Evolutionary conservation across 345 rosid genomes (phyloP).

Genomic region (Moricandia moricandioides): DNA sequence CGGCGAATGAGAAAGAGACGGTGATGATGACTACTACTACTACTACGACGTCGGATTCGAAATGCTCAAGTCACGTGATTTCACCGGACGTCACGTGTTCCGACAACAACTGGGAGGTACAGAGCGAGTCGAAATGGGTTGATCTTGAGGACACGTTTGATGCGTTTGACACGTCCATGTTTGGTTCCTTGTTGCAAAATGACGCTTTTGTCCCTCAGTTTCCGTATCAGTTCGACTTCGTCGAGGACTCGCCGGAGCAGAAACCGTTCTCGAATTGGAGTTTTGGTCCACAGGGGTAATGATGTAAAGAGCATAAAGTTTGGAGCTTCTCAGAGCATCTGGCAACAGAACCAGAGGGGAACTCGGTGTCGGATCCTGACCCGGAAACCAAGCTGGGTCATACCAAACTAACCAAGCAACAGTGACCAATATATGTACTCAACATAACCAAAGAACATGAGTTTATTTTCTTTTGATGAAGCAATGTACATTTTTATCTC

Average conservation of each 20-base stretch:
- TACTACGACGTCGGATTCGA: background rate
- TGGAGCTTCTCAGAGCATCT: background rate
- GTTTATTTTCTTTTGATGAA: constrained; percentile 20
- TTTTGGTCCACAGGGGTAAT: background rate
- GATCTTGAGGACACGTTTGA: background rate
- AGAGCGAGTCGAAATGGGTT: background rate
- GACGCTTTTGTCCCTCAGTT: background rate
- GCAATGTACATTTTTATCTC: constrained; percentile 32
- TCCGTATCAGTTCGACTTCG: background rate
- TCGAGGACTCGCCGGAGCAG: background rate
- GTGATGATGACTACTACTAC: background rate
- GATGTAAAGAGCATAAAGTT: background rate
- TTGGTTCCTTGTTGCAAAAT: background rate
- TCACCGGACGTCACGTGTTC: background rate
- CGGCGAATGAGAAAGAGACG: background rate
- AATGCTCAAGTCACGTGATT: background rate
- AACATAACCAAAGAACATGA: constrained; percentile 27
- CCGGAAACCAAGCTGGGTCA: background rate
- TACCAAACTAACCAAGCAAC: background rate
- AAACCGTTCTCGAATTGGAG: background rate
- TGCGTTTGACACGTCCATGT: background rate
- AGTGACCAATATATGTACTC: constrained; percentile 16
- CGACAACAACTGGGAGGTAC: no score
- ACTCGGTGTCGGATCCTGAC: background rate
- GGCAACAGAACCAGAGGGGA: background rate